Percentiles rank a stretch among this genome's conserved stretches.
phyloP scores from a whole-genome alignment of 2,329 filamentous ascomycete genomes.

The Monilinia aucupariae region DNA sequence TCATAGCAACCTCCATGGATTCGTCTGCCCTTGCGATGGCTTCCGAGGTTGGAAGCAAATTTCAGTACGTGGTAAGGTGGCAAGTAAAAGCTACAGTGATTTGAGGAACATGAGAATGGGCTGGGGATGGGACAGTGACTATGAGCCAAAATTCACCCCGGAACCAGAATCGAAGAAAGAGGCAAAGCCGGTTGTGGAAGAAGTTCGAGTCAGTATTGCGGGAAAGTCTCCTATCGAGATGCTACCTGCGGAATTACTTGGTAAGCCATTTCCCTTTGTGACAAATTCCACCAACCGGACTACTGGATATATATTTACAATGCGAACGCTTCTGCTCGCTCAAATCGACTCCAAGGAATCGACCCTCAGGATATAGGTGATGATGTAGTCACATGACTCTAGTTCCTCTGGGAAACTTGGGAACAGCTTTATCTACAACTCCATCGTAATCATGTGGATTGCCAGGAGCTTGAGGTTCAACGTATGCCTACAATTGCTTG shows the following conservation, averaged over 20 bases:
- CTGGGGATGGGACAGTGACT: constrained; percentile 42
- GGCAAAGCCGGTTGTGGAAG: constrained; percentile 9
- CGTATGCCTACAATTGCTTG: constrained; percentile 14
- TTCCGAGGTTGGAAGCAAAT: constrained; percentile 61
- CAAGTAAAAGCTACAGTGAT: constrained; percentile 58
- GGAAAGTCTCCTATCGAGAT: constrained; percentile 57
- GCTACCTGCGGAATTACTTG: constrained; percentile 64
- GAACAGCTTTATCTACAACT: constrained; percentile 13
- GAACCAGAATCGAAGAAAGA: constrained; percentile 3
- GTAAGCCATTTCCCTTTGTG: constrained; percentile 44
- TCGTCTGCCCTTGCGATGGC: constrained; percentile 51
- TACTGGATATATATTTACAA: neutral
- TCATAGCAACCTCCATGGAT: constrained; percentile 51
- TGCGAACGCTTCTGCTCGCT: neutral
- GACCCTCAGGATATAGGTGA: constrained; percentile 10
- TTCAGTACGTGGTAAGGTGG: constrained; percentile 48
- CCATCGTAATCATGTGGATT: constrained; percentile 6
- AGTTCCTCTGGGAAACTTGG: constrained; percentile 16
- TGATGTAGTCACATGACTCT: constrained; percentile 21
- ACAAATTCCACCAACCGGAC: constrained; percentile 3
- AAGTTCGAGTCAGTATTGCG: constrained; percentile 33
- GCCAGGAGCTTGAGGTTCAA: constrained; percentile 12
- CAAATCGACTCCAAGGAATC: constrained; percentile 13
- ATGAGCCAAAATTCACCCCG: neutral
- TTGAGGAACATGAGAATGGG: constrained; percentile 50